Conservation (phyloP, 371 early-diverging fungal genomes). For the Zancudomyces culisetae region DNA sequence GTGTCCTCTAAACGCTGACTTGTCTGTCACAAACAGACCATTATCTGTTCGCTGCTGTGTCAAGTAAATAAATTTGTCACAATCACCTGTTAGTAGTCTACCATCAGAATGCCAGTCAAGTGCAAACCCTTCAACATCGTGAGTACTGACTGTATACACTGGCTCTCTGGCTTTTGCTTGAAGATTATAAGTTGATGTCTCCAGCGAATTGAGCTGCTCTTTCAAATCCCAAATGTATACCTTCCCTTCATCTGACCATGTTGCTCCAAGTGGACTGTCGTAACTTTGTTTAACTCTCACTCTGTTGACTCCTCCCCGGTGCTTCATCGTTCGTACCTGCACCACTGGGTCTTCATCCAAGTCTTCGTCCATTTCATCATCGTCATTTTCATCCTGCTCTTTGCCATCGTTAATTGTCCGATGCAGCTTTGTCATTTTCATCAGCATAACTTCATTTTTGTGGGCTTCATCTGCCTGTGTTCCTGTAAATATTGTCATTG, state of each 20-base stretch:
- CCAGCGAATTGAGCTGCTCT: conserved; percentile 47
- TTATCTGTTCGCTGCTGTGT: conserved; percentile 41
- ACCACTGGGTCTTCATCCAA: conserved; percentile 86
- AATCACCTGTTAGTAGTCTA: conserved; percentile 75
- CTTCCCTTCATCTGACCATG: conserved; percentile 87
- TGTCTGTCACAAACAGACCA: conserved; percentile 39
- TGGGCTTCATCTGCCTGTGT: conserved; percentile 68
- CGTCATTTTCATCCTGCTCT: conserved; percentile 34
- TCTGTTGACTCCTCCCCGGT: conserved; percentile 83
- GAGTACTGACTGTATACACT: conserved; percentile 53
- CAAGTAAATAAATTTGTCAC: conserved; percentile 53
- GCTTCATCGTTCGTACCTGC: conserved; percentile 59
- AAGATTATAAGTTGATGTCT: conserved; percentile 49
- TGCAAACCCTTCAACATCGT: conserved; percentile 81
- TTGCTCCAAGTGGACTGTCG: conserved; percentile 44
- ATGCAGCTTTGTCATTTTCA: conserved; percentile 83
- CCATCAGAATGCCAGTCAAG: conserved; percentile 76
- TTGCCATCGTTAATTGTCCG: conserved; percentile 75
- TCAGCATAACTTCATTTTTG: conserved; percentile 75
- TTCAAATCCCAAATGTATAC: conserved; percentile 80
- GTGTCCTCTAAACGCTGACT: conserved; percentile 62
- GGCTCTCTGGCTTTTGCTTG: conserved; percentile 44
- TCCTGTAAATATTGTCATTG: conserved; percentile 83
- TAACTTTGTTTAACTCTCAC: conserved; percentile 30
- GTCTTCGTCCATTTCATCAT: conserved; percentile 63